phyloP scores from a whole-genome alignment of 345 rosid species.

The Turnera subulata region DNA sequence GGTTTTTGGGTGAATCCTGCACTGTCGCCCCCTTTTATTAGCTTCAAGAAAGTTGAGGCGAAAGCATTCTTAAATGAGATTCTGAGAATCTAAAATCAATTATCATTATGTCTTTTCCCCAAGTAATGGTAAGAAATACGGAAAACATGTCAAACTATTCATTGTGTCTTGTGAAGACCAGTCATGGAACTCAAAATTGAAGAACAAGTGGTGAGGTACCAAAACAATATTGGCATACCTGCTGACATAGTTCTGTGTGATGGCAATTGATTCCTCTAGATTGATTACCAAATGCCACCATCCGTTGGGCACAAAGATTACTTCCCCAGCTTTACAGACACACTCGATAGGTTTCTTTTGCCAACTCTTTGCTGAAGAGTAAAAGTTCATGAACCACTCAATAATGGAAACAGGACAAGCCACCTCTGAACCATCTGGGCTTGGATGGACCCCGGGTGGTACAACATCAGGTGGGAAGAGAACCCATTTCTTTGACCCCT shows the following conservation, averaged over 20 bases:
- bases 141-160: too few species aligned
- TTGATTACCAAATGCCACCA: constrained; percentile 99
- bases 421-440: constrained; percentile 96
- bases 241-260: constrained; percentile 95
- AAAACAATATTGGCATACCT: constrained; percentile 47
- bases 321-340: constrained; percentile 90
- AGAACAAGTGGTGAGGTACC: not conserved
- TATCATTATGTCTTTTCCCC: too few species aligned
- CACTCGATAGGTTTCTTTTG: constrained; percentile 80
- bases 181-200: not conserved
- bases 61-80: not conserved
- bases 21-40: too few species aligned
- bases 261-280: constrained; percentile 88
- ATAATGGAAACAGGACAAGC: constrained; percentile 94
- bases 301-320: constrained; percentile 90
- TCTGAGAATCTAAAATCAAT: too few species aligned
- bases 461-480: constrained; percentile 88
- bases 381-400: constrained; percentile 99
- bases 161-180: not conserved
- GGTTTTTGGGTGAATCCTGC: too few species aligned
- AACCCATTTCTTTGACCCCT: constrained; percentile 93
- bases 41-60: not conserved
- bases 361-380: constrained; percentile 70
- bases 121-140: too few species aligned
- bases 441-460: constrained; percentile 96